Base-by-base conservation (phyloP, 1,139 yeast genomes). In the Pichia sp. region DNA sequence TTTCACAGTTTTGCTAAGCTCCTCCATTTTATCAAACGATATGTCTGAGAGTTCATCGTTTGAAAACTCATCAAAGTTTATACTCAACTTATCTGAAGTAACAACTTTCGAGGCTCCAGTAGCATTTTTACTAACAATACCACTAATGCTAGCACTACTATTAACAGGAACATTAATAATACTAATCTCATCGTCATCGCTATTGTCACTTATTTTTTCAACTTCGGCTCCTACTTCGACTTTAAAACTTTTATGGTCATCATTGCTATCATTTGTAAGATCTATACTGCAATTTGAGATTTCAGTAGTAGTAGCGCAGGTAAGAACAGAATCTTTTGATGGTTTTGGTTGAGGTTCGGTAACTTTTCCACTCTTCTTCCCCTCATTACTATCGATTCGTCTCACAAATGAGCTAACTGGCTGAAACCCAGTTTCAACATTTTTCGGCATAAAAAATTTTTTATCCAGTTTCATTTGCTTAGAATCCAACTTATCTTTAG, bases 381-480 rank as follows among this genome's bases (percentile, higher is more conserved):
- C 30, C n/a, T 26, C 7, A 26, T 26, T 26, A 14, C 30, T 14
- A 9, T n/a, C 4, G 14, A 9, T 30, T 26, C 30, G 18, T 31
- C 33, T 12, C 15, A 31, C 69, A 62, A 81, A 53, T 30, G 63
- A 61, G 4, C 75, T 64, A 1, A 84, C 91, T 14, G 67, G 66
- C 32, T 69, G 66, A 52, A 86, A 84, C 1, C 93, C 93, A 0
- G 81, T 72, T 26, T 71, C 74, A 4, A 78, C 95, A 55, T 79
- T 71, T 50, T 82, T 89, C 0, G 95, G 95, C 85, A 84, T 79
- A 58, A 77, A 77, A 51, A 84, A 84, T 41, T 62, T 60, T 48
- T 72, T 72, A 37, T 58, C 54, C 24, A 55, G 45, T 35, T 60
- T 58, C 43, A 42, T 44, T 24, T 51, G 52, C 24, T 44, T 48